Conservation (phyloP, 2,329 filamentous ascomycete species). For the Aurifilum marmelostoma region DNA sequence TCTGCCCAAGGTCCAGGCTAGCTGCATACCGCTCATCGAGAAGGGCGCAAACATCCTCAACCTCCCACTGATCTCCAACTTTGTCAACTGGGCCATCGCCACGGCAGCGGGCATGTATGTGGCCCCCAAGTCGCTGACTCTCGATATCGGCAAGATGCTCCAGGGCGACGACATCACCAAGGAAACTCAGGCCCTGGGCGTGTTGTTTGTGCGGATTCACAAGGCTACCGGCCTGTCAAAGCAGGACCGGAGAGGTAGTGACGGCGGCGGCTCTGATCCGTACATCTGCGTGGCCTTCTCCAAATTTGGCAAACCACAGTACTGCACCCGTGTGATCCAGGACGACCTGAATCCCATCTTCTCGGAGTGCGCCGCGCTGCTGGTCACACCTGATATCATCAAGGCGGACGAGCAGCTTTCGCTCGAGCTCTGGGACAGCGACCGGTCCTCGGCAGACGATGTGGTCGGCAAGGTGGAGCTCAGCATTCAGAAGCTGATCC, state of each 20-base stretch:
- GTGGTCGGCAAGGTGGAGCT: slow-evolving; percentile 94
- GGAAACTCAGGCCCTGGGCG: slow-evolving; percentile 80
- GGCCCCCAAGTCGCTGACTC: slow-evolving; percentile 89
- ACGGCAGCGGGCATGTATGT: slow-evolving; percentile 89
- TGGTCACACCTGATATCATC: slow-evolving; percentile 88
- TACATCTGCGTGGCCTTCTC: slow-evolving; percentile 95
- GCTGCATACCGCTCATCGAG: slow-evolving; percentile 91
- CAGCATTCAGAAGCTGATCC: slow-evolving; percentile 92
- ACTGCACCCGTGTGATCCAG: slow-evolving; percentile 93
- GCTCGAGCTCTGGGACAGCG: slow-evolving; percentile 95
- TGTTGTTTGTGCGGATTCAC: slow-evolving; percentile 93
- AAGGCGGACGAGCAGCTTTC: slow-evolving; percentile 92
- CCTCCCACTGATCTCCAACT: slow-evolving; percentile 89
- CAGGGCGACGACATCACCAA: slow-evolving; percentile 92
- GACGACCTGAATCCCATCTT: slow-evolving; percentile 93
- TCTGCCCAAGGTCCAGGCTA: slow-evolving; percentile 83
- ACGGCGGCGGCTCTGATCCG: slow-evolving; percentile 87
- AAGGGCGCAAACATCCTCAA: slow-evolving; percentile 90
- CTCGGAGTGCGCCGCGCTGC: slow-evolving; percentile 81
- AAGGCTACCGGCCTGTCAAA: slow-evolving; percentile 87
- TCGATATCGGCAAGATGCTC: slow-evolving; percentile 88
- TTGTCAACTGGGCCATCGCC: slow-evolving; percentile 93
- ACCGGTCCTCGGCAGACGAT: slow-evolving; percentile 89
- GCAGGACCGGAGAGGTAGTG: slow-evolving; percentile 80
- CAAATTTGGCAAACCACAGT: slow-evolving; percentile 97